Base-by-base conservation (phyloP, 768 basidiomycete species). In the Lactarius deliciosus region DNA sequence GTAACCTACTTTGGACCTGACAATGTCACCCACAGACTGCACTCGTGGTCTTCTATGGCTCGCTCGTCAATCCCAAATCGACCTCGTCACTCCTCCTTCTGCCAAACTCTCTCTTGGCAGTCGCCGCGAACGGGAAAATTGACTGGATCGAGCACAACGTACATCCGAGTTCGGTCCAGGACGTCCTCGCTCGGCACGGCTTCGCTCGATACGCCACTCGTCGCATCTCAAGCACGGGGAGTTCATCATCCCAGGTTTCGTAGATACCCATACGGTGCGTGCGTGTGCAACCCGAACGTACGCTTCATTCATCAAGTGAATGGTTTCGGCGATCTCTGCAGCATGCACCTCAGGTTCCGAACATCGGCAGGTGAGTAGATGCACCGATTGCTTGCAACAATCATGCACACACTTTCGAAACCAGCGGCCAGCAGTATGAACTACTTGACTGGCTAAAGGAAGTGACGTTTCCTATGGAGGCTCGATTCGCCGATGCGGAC, bases 251-350 rank as follows among this genome's bases (percentile, higher is more conserved):
- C 95, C 95, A 7, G 95, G 95, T 4, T 86, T 96, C 75, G 79
- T 96, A 62, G 95, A 97, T 80, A 96, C 94, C 36, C 94, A 96
- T 77, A 92, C 90, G 40, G 94, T 94, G 73, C 74, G 89, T 75
- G 38, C 16, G 8, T 2, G 5, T 62, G 20, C 32, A 30, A 47
- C 36, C 20, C 13, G 15, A 30, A 25, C 8, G 3, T 57, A 8
- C 40, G 30, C 11, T 30, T 15, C 28, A 15, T 43, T 60, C 28
- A 56, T 43, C 15, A 3, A 13, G 16, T 45, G 9, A 11, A 59
- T 15, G 20, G 13, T 20, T 38, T 22, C 15, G 25, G 11, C 20
- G 22, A 45, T 61, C 20, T 40, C 11, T n/a, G 8, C 58, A 90
- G 89, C 90, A 93, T 78, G 91, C 91, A 10, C 87, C 91, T 0